These are phyloP conservation scores for Leishmania aethiopica DNA, from an alignment of 208 protist genomes.

Conservation along the genomic window DNA sequence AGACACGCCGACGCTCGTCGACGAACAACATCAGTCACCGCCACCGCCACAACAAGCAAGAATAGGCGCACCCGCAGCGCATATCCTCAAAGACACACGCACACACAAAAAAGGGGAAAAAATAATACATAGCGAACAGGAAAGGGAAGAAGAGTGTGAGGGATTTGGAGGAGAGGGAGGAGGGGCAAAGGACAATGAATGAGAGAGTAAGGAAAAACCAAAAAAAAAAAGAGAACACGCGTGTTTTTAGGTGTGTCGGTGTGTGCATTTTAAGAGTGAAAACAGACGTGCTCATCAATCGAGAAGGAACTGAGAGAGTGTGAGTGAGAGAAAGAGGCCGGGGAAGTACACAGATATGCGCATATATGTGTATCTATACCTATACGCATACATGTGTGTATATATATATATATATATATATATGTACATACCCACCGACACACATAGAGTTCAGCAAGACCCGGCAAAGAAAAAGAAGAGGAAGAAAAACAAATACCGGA, in stretches of 20 bases:
- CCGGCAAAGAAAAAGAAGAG: neutral
- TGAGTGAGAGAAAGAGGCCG: neutral
- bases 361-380: too few relatives aligned
- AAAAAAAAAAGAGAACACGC: neutral
- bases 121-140: neutral
- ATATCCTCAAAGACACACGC: neutral
- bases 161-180: too few relatives aligned
- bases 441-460: too few relatives aligned
- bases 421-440: neutral
- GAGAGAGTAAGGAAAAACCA: neutral
- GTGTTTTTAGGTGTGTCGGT: too few relatives aligned
- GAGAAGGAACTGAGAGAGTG: neutral
- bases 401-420: too few relatives aligned
- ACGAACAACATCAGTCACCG: neutral
- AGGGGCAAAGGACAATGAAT: neutral
- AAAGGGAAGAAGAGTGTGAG: neutral
- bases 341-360: too few relatives aligned
- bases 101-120: neutral
- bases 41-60: neutral
- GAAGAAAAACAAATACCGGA: neutral
- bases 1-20: neutral
- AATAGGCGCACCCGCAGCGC: too few relatives aligned
- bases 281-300: neutral
- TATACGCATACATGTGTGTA: too few relatives aligned
- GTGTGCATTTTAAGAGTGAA: neutral